Percentiles rank a stretch among this genome's conserved stretches.
Conservation (phyloP, 768 basidiomycete species). For the Mrakia hoshinonis region DNA sequence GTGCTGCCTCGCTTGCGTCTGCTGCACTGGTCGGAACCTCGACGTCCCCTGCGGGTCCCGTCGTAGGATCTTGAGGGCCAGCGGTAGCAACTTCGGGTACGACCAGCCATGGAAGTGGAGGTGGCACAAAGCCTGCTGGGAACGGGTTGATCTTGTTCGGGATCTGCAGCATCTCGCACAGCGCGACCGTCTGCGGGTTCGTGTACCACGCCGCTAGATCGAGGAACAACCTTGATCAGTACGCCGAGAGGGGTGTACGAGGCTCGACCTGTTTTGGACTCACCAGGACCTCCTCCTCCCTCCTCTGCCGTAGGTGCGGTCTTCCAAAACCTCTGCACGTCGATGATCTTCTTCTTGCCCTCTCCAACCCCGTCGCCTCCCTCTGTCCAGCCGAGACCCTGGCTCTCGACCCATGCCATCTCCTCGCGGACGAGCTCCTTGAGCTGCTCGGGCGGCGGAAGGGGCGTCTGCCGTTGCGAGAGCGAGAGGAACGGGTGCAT, state of each 20-base stretch:
- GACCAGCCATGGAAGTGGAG: background rate
- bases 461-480: conserved; percentile 46
- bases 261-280: conserved; percentile 45
- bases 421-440: conserved; percentile 53
- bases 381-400: conserved; percentile 25
- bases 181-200: conserved; percentile 82
- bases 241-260: conserved; percentile 7
- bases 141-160: conserved; percentile 59
- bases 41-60: background rate
- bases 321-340: conserved; percentile 58
- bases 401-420: conserved; percentile 54
- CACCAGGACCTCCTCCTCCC: conserved; percentile 45
- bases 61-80: background rate
- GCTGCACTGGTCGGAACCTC: background rate
- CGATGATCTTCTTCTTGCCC: conserved; percentile 43
- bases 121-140: conserved; percentile 31
- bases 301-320: conserved; percentile 47
- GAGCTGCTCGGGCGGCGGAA: conserved; percentile 54
- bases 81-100: background rate
- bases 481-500: conserved; percentile 70
- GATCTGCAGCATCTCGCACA: conserved; percentile 69
- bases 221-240: conserved; percentile 22
- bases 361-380: conserved; percentile 36
- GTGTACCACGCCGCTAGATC: conserved; percentile 67
- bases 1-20: background rate